Evolutionary conservation across 192 early-diverging fungal species (phyloP), one percentile per base, ranked within the genome.

Genomic region (Diversispora epigaea): DNA sequence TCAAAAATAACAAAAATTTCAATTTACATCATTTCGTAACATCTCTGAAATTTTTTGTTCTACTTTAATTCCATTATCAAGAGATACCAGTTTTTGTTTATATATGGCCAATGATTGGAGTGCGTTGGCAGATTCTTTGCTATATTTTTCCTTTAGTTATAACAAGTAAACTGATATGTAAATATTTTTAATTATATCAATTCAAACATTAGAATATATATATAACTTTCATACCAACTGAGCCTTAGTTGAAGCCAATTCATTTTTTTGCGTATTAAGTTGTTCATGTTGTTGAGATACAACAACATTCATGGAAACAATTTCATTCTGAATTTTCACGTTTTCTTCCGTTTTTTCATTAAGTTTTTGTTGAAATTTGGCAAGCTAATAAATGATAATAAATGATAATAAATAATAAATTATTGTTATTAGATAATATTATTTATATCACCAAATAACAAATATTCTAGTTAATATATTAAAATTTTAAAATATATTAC

Each of bases 31-130:
- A 64, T 12, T 68, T 46, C 67, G 83, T 84, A 0, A 85, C 86
- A 45, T 93, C 80, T 83, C 84, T 73, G 87, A 76, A 61, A 83
- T 81, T 22, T 91, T 90, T 74, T 90, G 84, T 47, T 91, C 71
- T 62, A 90, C 87, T 2, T 82, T 78, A 47, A 83, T 78, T 71
- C 89, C 77, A 68, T 83, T 83, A 69, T 84, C 83, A 72, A 90
- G 46, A n/a, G 91, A 87, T 8, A 80, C 80, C 15, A 86, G 64
- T 68, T 84, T 84, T 32, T 78, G 75, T 66, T 84, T 84, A 25
- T 89, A 81, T 15, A 77, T 58, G 63, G 89, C 83, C 17, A 87
- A 54, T 14, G 83, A 75, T 17, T 77, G 52, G 46, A 79, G 82
- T 44, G 86, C 81, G 45, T 82, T 81, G 43, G 86, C 80, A 4